Evolutionary conservation across 2,329 filamentous ascomycete genomes (phyloP).

Genomic region (Sporothrix protearum): DNA sequence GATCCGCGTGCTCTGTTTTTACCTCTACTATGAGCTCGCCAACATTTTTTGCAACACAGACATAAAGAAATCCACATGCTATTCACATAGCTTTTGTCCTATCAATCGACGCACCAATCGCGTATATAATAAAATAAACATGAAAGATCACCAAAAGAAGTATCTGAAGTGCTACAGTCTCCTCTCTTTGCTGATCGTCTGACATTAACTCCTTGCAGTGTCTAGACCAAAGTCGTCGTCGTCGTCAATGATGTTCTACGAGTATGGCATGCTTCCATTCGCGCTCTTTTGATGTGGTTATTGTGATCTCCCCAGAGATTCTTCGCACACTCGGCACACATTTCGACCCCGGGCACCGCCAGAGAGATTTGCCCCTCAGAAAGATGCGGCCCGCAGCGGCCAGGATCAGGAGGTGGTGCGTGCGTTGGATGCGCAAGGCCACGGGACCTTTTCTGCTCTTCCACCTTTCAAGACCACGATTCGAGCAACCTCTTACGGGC

Average conservation of each 20-base stretch:
- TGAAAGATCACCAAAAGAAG: not conserved
- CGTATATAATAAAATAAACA: not conserved
- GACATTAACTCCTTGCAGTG: not conserved
- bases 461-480: too few species aligned
- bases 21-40: too few species aligned
- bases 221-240: not conserved
- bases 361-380: not conserved
- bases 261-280: too few species aligned
- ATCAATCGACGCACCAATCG: not conserved
- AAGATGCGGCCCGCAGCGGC: not conserved
- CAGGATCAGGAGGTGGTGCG: not conserved
- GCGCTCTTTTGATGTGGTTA: not conserved
- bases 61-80: too few species aligned
- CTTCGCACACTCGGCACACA: not conserved
- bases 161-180: not conserved
- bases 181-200: not conserved
- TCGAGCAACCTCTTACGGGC: too few species aligned
- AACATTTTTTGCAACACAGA: too few species aligned
- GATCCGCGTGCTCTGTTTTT: too few species aligned
- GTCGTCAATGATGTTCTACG: not conserved
- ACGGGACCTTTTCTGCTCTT: not conserved
- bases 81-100: too few species aligned
- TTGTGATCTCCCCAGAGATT: not conserved
- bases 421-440: not conserved
- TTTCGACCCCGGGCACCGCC: not conserved